Evolutionary conservation across 257 asterid genomes (phyloP).

Genomic region (Scutellaria barbata): DNA sequence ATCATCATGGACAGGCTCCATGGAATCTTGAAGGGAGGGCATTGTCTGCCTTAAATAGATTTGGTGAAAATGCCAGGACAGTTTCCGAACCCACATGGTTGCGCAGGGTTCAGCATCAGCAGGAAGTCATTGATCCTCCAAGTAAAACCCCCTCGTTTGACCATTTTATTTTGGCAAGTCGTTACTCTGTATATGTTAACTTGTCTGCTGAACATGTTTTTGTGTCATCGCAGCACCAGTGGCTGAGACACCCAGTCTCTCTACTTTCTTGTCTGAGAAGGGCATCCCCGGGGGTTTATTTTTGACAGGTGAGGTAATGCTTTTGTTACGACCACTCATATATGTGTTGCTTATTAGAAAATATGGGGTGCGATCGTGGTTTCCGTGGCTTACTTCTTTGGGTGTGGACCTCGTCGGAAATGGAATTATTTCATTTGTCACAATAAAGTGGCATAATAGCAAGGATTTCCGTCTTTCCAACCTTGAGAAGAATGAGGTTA

Average conservation of each 20-base stretch:
- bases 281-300: slow-evolving; percentile 78
- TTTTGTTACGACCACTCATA: slow-evolving; percentile 78
- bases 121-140: slow-evolving; percentile 66
- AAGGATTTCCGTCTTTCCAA: slow-evolving; percentile 55
- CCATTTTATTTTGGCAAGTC: neutral
- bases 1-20: slow-evolving; percentile 49
- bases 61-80: slow-evolving; percentile 79
- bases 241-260: slow-evolving; percentile 55
- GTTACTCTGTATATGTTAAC: neutral
- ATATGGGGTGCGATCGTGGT: slow-evolving; percentile 78
- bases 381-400: slow-evolving; percentile 85
- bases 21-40: slow-evolving; percentile 90
- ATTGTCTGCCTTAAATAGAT: slow-evolving; percentile 81
- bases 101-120: slow-evolving; percentile 75
- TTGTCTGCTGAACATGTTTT: slow-evolving; percentile 26
- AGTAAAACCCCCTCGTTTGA: slow-evolving; percentile 38
- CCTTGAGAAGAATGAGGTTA: slow-evolving; percentile 79
- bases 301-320: slow-evolving; percentile 86
- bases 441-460: slow-evolving; percentile 40
- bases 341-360: slow-evolving; percentile 79
- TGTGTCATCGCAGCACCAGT: slow-evolving; percentile 44
- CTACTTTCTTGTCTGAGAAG: slow-evolving; percentile 67
- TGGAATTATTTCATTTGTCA: slow-evolving; percentile 57
- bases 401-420: slow-evolving; percentile 74
- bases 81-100: slow-evolving; percentile 82